Conservation (phyloP, 805 yeast genomes). For the Teunomyces pallodes region DNA sequence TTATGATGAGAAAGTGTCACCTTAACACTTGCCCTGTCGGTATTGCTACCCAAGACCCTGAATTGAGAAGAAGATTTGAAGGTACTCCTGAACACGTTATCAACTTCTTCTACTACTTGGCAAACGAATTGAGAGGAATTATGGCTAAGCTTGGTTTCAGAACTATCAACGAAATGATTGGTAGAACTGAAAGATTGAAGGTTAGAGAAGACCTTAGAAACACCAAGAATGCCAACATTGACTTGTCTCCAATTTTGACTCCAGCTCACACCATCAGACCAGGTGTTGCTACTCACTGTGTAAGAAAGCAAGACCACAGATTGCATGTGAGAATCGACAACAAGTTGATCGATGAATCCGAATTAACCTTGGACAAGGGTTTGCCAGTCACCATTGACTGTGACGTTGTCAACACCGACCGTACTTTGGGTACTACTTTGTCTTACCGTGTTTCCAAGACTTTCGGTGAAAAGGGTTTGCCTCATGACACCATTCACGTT, state of each 20-base stretch:
- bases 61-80: constrained; percentile 81
- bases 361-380: constrained; percentile 93
- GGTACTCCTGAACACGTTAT: constrained; percentile 99
- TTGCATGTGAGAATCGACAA: constrained; percentile 91
- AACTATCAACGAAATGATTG: constrained; percentile 96
- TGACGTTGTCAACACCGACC: constrained; percentile 91
- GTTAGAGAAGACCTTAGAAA: constrained; percentile 84
- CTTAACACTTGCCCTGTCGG: constrained; percentile 96
- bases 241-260: constrained; percentile 87
- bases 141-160: constrained; percentile 97
- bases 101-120: constrained; percentile 92
- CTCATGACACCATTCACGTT: constrained; percentile 94
- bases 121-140: constrained; percentile 85
- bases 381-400: constrained; percentile 93
- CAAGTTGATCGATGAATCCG: constrained; percentile 94
- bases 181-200: constrained; percentile 86
- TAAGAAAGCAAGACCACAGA: constrained; percentile 90
- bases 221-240: constrained; percentile 88
- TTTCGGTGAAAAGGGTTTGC: constrained; percentile 91
- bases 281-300: constrained; percentile 91
- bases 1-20: constrained; percentile 94
- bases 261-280: constrained; percentile 97
- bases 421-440: constrained; percentile 92
- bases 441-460: constrained; percentile 91
- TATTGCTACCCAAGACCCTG: constrained; percentile 98